Conservation (phyloP, 2,329 filamentous ascomycete genomes). For the Aureobasidium sp. region DNA sequence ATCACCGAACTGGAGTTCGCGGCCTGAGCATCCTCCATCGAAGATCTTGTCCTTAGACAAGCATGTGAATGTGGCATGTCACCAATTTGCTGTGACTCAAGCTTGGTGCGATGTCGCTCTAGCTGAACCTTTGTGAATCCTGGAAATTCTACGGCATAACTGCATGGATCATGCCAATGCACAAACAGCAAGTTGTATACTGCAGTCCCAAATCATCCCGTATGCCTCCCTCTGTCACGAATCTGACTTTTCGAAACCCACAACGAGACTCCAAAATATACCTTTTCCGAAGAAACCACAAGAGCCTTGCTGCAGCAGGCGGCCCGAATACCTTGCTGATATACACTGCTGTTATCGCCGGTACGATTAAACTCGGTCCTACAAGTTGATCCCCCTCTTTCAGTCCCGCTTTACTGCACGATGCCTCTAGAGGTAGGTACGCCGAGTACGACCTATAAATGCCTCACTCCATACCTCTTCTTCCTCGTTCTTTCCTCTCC, state of each 20-base stretch:
- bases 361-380: neutral
- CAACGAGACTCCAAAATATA: neutral
- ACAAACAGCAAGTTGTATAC: neutral
- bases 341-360: neutral
- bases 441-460: slow-evolving; percentile 8
- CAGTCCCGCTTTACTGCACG: slow-evolving; percentile 2
- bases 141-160: neutral
- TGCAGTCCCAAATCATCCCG: neutral
- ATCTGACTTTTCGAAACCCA: neutral
- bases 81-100: neutral
- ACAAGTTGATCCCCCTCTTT: neutral
- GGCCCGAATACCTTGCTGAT: neutral
- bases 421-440: slow-evolving; percentile 7
- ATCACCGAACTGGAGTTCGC: neutral
- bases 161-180: too few species aligned
- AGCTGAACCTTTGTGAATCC: neutral
- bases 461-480: neutral
- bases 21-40: neutral
- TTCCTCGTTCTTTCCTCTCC: neutral
- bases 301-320: neutral
- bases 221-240: neutral
- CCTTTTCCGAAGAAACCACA: neutral
- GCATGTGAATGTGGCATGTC: neutral
- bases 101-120: neutral
- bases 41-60: neutral